phyloP scores from a whole-genome alignment of 352 stramenopile genomes.

The Globisporangium lucens region DNA sequence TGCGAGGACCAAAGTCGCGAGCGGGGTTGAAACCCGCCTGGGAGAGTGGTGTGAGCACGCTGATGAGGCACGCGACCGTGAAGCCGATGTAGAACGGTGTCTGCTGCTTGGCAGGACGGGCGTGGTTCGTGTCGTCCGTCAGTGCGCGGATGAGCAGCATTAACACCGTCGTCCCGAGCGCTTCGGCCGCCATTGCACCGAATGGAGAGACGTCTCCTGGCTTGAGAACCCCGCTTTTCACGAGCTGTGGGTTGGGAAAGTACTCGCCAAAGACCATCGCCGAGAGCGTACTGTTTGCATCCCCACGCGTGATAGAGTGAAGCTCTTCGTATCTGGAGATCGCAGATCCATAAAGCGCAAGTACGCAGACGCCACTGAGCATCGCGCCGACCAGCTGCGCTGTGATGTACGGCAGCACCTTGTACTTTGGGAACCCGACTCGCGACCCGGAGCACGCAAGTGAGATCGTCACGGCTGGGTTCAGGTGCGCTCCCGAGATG shows the following conservation, averaged over 20 bases:
- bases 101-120: slow-evolving; percentile 18
- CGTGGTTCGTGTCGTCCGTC: slow-evolving; percentile 37
- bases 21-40: slow-evolving; percentile 76
- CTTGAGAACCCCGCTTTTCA: slow-evolving; percentile 17
- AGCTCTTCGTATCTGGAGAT: slow-evolving; percentile 51
- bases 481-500: too few relatives aligned
- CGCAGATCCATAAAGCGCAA: slow-evolving; percentile 41
- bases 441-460: background rate
- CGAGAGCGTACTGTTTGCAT: slow-evolving; percentile 41
- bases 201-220: slow-evolving; percentile 31
- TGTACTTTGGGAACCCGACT: slow-evolving; percentile 27
- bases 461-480: too few relatives aligned
- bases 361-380: slow-evolving; percentile 34
- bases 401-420: slow-evolving; percentile 53
- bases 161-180: slow-evolving; percentile 54
- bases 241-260: slow-evolving; percentile 54
- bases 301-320: slow-evolving; percentile 36
- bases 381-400: slow-evolving; percentile 60
- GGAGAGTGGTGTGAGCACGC: slow-evolving; percentile 56
- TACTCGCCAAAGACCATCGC: slow-evolving; percentile 69
- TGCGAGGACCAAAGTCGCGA: slow-evolving; percentile 18
- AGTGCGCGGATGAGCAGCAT: slow-evolving; percentile 60
- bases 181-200: slow-evolving; percentile 52
- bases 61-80: slow-evolving; percentile 45
- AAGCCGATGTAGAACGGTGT: slow-evolving; percentile 53